Conservation (phyloP, 129 eudicot genomes). For the Escallonia rubra region DNA sequence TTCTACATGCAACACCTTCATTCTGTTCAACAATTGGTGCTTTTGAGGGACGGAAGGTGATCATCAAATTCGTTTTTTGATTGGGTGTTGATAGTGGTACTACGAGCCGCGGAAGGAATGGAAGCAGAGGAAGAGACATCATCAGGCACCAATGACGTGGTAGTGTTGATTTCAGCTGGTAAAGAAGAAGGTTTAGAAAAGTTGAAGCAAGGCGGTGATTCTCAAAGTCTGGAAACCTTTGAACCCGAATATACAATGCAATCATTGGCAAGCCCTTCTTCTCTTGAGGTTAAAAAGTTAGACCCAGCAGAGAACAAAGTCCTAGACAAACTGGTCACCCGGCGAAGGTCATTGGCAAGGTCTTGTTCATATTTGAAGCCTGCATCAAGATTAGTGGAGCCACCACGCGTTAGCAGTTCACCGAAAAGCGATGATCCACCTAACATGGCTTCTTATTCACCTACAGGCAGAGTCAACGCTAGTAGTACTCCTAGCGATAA, state of each 20-base stretch:
- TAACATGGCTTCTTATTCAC: slow-evolving; percentile 13
- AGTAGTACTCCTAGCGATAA: slow-evolving; percentile 1
- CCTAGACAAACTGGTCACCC: slow-evolving; percentile 13
- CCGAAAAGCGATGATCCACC: slow-evolving; percentile 17
- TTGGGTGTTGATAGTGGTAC: too few relatives aligned
- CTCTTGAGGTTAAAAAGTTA: slow-evolving; percentile 17
- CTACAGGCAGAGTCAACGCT: slow-evolving; percentile 11
- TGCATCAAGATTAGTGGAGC: slow-evolving; percentile 51
- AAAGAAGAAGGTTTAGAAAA: slow-evolving; percentile 10
- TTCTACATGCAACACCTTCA: too few relatives aligned
- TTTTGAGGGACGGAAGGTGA: too few relatives aligned
- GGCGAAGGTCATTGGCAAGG: slow-evolving; percentile 14
- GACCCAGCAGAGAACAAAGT: slow-evolving; percentile 18
- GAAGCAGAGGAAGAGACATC: slow-evolving; percentile 8
- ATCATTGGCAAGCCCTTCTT: slow-evolving; percentile 10
- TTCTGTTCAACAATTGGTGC: too few relatives aligned
- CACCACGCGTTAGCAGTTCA: slow-evolving; percentile 22
- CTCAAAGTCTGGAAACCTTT: slow-evolving; percentile 5
- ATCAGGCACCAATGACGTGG: slow-evolving; percentile 21
- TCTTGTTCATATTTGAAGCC: slow-evolving; percentile 30
- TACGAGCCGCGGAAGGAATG: slow-evolving; percentile 23
- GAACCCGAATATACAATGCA: slow-evolving; percentile 24
- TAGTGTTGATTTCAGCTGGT: slow-evolving; percentile 24
- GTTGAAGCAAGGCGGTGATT: slow-evolving; percentile 11
- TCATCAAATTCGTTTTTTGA: too few relatives aligned